phyloP scores from a whole-genome alignment of 2,329 filamentous ascomycete genomes.

The Torrubiella hemipterigena region DNA sequence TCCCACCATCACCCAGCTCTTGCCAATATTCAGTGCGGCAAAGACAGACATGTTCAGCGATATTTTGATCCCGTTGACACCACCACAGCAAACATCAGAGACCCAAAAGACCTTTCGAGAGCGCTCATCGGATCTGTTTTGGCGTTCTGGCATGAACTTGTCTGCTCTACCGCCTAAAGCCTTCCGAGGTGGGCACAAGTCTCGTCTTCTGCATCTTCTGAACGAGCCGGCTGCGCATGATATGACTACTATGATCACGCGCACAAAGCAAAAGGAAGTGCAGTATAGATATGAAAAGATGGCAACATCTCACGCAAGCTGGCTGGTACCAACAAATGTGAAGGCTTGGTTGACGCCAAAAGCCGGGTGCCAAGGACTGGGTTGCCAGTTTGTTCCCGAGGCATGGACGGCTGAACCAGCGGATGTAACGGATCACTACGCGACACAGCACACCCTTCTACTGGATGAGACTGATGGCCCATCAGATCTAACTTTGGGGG shows the following conservation, averaged over 20 bases:
- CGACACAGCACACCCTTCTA: too few species aligned
- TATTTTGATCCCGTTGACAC: conserved; percentile 58
- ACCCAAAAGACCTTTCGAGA: conserved; percentile 36
- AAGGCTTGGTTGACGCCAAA: too few species aligned
- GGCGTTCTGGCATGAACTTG: conserved; percentile 59
- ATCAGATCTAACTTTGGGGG: conserved; percentile 44
- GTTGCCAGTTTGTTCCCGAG: too few species aligned
- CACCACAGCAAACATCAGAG: conserved; percentile 31
- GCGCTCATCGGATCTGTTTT: conserved; percentile 57
- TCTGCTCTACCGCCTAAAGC: conserved; percentile 34
- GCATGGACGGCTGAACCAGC: too few species aligned
- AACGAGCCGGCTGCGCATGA: conserved; percentile 42
- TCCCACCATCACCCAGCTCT: conserved; percentile 49
- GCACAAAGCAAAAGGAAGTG: conserved; percentile 18
- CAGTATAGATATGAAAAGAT: conserved; percentile 46
- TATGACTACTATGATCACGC: conserved; percentile 44
- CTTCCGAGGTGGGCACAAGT: conserved; percentile 55
- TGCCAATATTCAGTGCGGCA: conserved; percentile 66
- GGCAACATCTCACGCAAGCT: conserved; percentile 38
- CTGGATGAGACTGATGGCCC: conserved; percentile 61
- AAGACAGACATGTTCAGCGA: conserved; percentile 64
- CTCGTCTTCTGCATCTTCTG: conserved; percentile 60
- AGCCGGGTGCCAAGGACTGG: too few species aligned
- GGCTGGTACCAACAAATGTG: conserved; percentile 41
- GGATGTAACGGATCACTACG: too few species aligned